Conservation (phyloP, 495 filamentous ascomycete genomes). For the Xylaria cubensis region DNA sequence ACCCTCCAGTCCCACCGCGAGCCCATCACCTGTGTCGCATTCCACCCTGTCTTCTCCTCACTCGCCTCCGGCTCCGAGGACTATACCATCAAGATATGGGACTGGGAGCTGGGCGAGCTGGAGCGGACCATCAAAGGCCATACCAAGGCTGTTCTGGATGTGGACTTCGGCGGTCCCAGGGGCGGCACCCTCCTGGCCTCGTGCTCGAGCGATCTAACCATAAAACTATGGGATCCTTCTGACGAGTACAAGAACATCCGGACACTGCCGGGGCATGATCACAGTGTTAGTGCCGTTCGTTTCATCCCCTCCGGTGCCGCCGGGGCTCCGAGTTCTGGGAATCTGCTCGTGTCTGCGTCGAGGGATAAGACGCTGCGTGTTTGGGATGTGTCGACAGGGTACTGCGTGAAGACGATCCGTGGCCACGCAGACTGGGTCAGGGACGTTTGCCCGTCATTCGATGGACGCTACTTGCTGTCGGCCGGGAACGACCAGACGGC, state of each 20-base stretch:
- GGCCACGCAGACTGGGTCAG: slow-evolving; percentile 91
- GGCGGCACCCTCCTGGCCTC: slow-evolving; percentile 87
- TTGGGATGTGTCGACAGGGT: slow-evolving; percentile 93
- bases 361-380: slow-evolving; percentile 84
- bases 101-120: slow-evolving; percentile 94
- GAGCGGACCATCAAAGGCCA: slow-evolving; percentile 93
- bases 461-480: slow-evolving; percentile 83
- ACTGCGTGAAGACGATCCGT: slow-evolving; percentile 83
- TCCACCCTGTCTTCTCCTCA: slow-evolving; percentile 92
- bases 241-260: slow-evolving; percentile 96
- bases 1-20: slow-evolving; percentile 83
- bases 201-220: slow-evolving; percentile 88
- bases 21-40: slow-evolving; percentile 87
- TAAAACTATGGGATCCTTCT: slow-evolving; percentile 94
- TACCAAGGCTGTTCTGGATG: slow-evolving; percentile 85
- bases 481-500: slow-evolving; percentile 81
- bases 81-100: slow-evolving; percentile 93
- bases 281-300: slow-evolving; percentile 84
- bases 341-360: slow-evolving; percentile 80
- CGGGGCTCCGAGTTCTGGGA: slow-evolving; percentile 67
- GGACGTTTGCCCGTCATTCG: slow-evolving; percentile 79
- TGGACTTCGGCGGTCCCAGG: slow-evolving; percentile 90
- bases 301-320: slow-evolving; percentile 85
- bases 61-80: slow-evolving; percentile 92
- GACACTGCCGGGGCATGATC: slow-evolving; percentile 91